phyloP scores from a whole-genome alignment of 495 filamentous ascomycete genomes.

The Neurospora cerealis region DNA sequence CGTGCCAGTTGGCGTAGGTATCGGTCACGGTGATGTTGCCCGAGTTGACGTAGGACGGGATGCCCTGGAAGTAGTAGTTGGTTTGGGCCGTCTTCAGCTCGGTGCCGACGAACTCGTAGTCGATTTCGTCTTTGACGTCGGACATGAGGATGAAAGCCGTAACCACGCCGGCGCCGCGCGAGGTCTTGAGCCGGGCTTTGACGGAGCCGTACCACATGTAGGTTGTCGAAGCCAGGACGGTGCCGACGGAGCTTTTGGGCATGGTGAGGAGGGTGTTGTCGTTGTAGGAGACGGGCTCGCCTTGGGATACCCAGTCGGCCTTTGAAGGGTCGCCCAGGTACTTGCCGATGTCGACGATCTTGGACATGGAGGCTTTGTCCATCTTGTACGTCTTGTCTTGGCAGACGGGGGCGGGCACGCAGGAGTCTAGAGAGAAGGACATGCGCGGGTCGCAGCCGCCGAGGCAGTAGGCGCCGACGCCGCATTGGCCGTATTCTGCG shows the following conservation, averaged over 20 bases:
- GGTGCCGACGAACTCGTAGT: constrained; percentile 86
- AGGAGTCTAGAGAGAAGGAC: constrained; percentile 74
- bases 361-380: constrained; percentile 47
- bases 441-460: constrained; percentile 86
- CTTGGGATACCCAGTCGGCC: constrained; percentile 82
- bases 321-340: constrained; percentile 76
- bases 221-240: constrained; percentile 75
- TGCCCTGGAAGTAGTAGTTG: constrained; percentile 96
- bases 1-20: constrained; percentile 74
- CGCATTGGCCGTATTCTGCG: constrained; percentile 85
- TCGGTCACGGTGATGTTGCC: constrained; percentile 59
- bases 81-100: constrained; percentile 73
- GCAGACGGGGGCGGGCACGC: constrained; percentile 79
- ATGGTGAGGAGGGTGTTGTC: constrained; percentile 74
- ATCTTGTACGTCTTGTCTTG: constrained; percentile 61
- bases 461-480: constrained; percentile 89
- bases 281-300: constrained; percentile 53
- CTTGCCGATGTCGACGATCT: constrained; percentile 55
- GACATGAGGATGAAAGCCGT: constrained; percentile 91
- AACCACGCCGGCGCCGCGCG: constrained; percentile 76
- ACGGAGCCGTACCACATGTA: constrained; percentile 98
- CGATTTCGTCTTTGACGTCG: constrained; percentile 96
- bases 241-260: constrained; percentile 69
- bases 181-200: constrained; percentile 75
- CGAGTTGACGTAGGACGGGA: constrained; percentile 70